phyloP scores from a whole-genome alignment of 768 basidiomycete genomes.

The Imleria badia region DNA sequence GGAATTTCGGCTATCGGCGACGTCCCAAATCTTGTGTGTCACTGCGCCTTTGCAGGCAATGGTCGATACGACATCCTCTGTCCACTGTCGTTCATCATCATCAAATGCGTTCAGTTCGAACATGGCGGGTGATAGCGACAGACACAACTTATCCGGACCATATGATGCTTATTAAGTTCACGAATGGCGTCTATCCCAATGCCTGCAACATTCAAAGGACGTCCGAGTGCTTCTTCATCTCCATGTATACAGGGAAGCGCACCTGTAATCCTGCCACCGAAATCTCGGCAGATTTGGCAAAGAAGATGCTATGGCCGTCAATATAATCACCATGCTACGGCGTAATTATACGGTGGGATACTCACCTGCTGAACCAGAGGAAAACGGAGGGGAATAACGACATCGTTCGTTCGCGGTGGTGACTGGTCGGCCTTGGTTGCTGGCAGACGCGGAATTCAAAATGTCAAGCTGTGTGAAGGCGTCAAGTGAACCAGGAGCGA shows the following conservation, averaged over 20 bases:
- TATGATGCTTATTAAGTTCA: slow-evolving; percentile 89
- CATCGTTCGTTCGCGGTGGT: slow-evolving; percentile 36
- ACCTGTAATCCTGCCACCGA: slow-evolving; percentile 92
- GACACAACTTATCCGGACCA: slow-evolving; percentile 68
- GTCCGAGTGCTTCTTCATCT: neutral
- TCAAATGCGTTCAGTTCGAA: neutral
- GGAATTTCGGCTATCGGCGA: slow-evolving; percentile 91
- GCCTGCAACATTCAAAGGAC: slow-evolving; percentile 47
- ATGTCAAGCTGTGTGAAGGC: too few species aligned
- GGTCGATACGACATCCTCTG: slow-evolving; percentile 95
- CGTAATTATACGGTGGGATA: neutral
- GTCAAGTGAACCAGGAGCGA: too few species aligned
- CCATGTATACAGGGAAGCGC: neutral
- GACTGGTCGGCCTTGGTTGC: too few species aligned
- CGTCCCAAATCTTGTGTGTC: slow-evolving; percentile 93
- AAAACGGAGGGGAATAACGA: slow-evolving; percentile 53
- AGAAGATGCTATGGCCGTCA: slow-evolving; percentile 60
- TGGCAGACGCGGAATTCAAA: too few species aligned
- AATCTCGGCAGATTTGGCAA: slow-evolving; percentile 84
- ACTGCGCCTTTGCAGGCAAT: slow-evolving; percentile 92
- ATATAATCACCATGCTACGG: neutral
- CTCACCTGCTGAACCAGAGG: slow-evolving; percentile 56
- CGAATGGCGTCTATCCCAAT: slow-evolving; percentile 92
- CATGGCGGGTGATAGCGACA: neutral
- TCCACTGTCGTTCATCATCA: slow-evolving; percentile 57